Conservation (phyloP, 2,329 filamentous ascomycete genomes). For the Claviceps digitariae region DNA sequence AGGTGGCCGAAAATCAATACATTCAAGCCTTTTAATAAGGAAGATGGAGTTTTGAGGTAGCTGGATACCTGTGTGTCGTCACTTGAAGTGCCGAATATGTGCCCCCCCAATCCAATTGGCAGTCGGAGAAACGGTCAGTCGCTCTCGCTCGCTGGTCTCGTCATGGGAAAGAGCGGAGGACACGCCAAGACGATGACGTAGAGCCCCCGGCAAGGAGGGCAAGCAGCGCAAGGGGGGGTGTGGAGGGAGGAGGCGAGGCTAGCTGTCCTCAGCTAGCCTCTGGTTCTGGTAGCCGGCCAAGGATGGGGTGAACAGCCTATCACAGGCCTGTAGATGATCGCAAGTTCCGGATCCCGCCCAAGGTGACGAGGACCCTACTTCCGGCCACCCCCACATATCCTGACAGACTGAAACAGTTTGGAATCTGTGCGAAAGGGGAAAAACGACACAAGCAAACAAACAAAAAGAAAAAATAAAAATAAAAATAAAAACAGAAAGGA, state of each 20-base stretch:
- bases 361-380: constrained; percentile 5
- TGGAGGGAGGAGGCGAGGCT: too few species aligned
- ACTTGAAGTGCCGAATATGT: too few species aligned
- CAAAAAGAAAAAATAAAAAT: background rate
- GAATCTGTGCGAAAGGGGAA: background rate
- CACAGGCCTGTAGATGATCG: background rate
- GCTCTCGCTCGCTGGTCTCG: background rate
- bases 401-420: background rate
- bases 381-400: constrained; percentile 4
- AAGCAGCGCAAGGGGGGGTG: background rate
- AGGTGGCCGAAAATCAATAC: too few species aligned
- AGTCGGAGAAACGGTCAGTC: background rate
- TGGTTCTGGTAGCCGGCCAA: background rate
- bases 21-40: too few species aligned
- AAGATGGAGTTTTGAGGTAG: too few species aligned
- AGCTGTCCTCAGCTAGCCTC: background rate
- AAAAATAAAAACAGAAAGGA: background rate
- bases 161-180: background rate
- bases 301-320: background rate
- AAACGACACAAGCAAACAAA: too few species aligned
- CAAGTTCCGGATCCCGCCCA: background rate
- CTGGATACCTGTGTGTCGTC: background rate
- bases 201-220: background rate
- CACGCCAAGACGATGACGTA: constrained; percentile 1
- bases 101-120: too few species aligned